Evolutionary conservation across 78 protist genomes (phyloP), one percentile per base, ranked within the genome.

Genomic region (Chrysochromulina parva): DNA sequence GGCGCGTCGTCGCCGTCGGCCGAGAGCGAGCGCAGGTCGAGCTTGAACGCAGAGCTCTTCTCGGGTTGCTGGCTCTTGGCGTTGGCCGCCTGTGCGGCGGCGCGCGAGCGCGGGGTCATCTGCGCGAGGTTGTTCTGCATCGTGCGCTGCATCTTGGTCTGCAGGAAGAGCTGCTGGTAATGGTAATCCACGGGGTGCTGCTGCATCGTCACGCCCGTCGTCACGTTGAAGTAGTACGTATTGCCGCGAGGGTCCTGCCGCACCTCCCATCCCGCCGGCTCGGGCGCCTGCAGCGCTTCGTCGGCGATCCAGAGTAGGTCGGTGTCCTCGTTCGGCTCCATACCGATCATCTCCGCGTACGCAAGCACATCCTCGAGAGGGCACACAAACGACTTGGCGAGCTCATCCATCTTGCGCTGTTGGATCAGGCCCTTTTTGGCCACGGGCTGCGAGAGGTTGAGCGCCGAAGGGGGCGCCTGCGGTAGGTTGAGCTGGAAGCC

Each of bases 251-350:
- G 86, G 86, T 78, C 86, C 26, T 1, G 86, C 55, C 59, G 62
- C 60, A 53, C 47, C 19, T 78, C 62, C 86, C 86, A 78, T 19
- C 86, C 86, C 16, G 1, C 13, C 20, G 86, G 86, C 86, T 53
- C 86, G 24, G 55, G 55, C 62, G 86, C 59, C 47, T 52, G 62
- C 62, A 78, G 86, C 86, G 62, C 86, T 62, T 78, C 86, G 60
- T 78, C 86, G 19, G 86, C 86, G 55, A 78, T 78, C 86, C 86
- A 78, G 13, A 78, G 86, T 48, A 78, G 60, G 58, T 78, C 26
- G 50, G 11, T 1, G 17, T 78, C 86, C 57, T 53, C 57, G 50
- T 53, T 4, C 24, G 20, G 3, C 19, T 78, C 60, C 86, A 78
- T 78, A 10, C 86, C 86, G 60, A 78, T 52, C 24, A 26, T 26